Evolutionary conservation across 1,139 yeast genomes (phyloP).

Genomic region (Diutina scorzettiae): DNA sequence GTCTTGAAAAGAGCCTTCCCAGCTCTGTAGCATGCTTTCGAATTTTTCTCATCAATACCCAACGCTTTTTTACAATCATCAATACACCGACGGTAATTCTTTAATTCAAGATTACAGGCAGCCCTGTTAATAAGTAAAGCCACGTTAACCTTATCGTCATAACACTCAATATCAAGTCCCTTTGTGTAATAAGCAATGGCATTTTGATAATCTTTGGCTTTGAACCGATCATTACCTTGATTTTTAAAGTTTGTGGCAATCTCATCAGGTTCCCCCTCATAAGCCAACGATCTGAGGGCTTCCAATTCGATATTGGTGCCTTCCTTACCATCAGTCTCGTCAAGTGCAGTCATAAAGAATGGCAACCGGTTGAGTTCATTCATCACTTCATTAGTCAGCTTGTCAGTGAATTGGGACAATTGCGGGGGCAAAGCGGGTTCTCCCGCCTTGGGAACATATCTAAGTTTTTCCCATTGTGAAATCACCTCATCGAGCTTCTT

Average conservation of each 20-base stretch:
- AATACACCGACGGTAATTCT: slow-evolving; percentile 76
- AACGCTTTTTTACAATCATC: slow-evolving; percentile 77
- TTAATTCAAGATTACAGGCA: slow-evolving; percentile 78
- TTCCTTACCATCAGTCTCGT: slow-evolving; percentile 64
- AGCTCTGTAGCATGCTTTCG: slow-evolving; percentile 79
- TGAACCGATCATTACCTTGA: slow-evolving; percentile 86
- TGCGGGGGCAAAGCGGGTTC: slow-evolving; percentile 82
- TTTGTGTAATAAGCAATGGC: slow-evolving; percentile 74
- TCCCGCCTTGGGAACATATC: slow-evolving; percentile 62
- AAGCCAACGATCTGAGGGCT: slow-evolving; percentile 83
- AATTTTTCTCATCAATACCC: slow-evolving; percentile 49
- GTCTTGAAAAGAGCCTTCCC: slow-evolving; percentile 70
- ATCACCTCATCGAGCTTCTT: slow-evolving; percentile 13
- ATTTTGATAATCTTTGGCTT: slow-evolving; percentile 52
- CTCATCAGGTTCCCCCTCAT: slow-evolving; percentile 93
- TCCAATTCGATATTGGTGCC: slow-evolving; percentile 70
- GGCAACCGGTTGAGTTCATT: slow-evolving; percentile 77
- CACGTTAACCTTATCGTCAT: slow-evolving; percentile 36
- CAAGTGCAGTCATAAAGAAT: slow-evolving; percentile 85
- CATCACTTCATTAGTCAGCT: slow-evolving; percentile 66
- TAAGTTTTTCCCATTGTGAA: slow-evolving; percentile 42
- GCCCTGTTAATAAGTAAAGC: slow-evolving; percentile 75
- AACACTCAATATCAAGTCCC: slow-evolving; percentile 64
- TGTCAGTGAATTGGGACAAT: slow-evolving; percentile 50
- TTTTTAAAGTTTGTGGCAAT: slow-evolving; percentile 80